Evolutionary conservation across 2,329 filamentous ascomycete species (phyloP).

Genomic region (Botrytis galanthina): DNA sequence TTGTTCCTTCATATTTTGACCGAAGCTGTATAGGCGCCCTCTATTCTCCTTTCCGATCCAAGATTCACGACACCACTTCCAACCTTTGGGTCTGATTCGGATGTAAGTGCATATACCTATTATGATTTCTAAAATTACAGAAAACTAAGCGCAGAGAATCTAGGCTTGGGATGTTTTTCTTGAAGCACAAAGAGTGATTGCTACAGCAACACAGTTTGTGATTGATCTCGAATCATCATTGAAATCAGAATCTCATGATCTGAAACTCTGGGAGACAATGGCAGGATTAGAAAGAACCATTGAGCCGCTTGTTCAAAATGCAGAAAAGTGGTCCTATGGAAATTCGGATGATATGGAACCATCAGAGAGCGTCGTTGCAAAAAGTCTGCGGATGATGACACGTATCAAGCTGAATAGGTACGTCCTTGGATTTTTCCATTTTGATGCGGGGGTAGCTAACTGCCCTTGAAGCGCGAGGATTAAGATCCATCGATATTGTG

Average conservation of each 20-base stretch:
- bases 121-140: background rate
- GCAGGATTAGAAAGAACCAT: constrained; percentile 31
- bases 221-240: constrained; percentile 47
- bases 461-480: constrained; percentile 45
- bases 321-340: constrained; percentile 32
- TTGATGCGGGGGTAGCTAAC: background rate
- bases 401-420: constrained; percentile 44
- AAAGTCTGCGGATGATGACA: constrained; percentile 47
- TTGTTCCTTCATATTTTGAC: constrained; percentile 2
- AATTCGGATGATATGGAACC: constrained; percentile 40
- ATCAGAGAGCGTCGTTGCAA: constrained; percentile 44
- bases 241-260: constrained; percentile 42
- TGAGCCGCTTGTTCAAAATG: constrained; percentile 29
- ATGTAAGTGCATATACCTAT: constrained; percentile 33
- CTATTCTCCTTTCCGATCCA: constrained; percentile 45
- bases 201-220: constrained; percentile 48
- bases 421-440: background rate
- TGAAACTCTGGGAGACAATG: constrained; percentile 40
- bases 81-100: constrained; percentile 43
- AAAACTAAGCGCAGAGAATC: background rate
- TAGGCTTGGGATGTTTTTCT: constrained; percentile 45
- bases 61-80: constrained; percentile 48
- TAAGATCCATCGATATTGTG: constrained; percentile 52
- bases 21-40: constrained; percentile 41
- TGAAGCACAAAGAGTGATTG: constrained; percentile 48